Conservation (phyloP, 1,284 basidiomycete genomes). For the Cerrena zonata region DNA sequence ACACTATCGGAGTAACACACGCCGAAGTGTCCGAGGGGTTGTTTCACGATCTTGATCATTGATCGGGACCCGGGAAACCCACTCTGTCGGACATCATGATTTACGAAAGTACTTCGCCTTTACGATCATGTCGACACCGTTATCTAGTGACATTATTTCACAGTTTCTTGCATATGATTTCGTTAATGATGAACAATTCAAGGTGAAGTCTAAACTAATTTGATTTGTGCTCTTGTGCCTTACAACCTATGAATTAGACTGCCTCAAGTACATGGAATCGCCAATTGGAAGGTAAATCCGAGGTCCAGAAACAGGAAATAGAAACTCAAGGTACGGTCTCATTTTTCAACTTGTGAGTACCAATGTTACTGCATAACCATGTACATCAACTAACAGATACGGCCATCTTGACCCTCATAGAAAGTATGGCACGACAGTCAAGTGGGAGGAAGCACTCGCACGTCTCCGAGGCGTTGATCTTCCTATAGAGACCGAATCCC, state of each 20-base stretch:
- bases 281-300: conserved; percentile 31
- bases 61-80: neutral
- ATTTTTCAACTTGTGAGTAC: conserved; percentile 63
- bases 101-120: neutral
- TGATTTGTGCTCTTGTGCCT: too few species aligned
- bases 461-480: too few species aligned
- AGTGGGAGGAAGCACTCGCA: too few species aligned
- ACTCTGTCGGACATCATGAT: neutral
- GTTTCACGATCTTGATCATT: neutral
- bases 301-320: conserved; percentile 42
- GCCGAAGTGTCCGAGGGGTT: neutral
- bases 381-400: too few species aligned
- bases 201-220: too few species aligned
- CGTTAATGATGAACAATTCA: conserved; percentile 49
- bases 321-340: conserved; percentile 54
- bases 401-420: too few species aligned
- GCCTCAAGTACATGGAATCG: too few species aligned
- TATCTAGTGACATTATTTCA: neutral
- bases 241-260: too few species aligned
- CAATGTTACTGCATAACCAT: too few species aligned
- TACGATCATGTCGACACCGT: neutral
- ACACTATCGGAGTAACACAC: neutral
- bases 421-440: too few species aligned
- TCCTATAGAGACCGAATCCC: too few species aligned
- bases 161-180: conserved; percentile 39